phyloP scores from a whole-genome alignment of 148 eudicot genomes.

The Cornus florida region DNA sequence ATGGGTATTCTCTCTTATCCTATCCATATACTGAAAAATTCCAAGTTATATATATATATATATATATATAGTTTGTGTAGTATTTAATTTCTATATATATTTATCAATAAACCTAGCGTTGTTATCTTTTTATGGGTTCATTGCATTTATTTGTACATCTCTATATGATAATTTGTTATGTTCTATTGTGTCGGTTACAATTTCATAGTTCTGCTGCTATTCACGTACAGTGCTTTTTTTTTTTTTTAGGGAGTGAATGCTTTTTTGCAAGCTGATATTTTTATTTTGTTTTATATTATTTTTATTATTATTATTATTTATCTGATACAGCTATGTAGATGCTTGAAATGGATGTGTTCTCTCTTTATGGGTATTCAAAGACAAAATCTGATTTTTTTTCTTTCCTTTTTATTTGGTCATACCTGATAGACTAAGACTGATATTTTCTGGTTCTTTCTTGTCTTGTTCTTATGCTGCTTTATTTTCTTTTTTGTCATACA shows the following conservation, averaged over 20 bases:
- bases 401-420: not conserved
- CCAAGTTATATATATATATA: too few relatives aligned
- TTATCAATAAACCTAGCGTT: not conserved
- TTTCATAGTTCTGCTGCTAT: too few relatives aligned
- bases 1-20: conserved; percentile 54
- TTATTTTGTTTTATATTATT: not conserved
- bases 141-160: too few relatives aligned
- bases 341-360: conserved; percentile 5
- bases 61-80: too few relatives aligned
- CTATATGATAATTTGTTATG: not conserved
- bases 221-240: too few relatives aligned
- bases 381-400: conserved; percentile 27
- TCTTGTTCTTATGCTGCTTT: not conserved
- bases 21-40: too few relatives aligned
- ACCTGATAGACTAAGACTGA: not conserved
- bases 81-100: too few relatives aligned
- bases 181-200: not conserved
- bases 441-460: not conserved
- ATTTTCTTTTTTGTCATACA: not conserved
- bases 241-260: too few relatives aligned
- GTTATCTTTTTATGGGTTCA: not conserved
- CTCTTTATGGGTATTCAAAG: conserved; percentile 11
- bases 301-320: too few relatives aligned
- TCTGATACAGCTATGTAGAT: not conserved
- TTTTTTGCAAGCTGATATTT: not conserved